Evolutionary conservation across 768 basidiomycete genomes (phyloP), one percentile per base, ranked within the genome.

Genomic region (Butyriboletus loyo): DNA sequence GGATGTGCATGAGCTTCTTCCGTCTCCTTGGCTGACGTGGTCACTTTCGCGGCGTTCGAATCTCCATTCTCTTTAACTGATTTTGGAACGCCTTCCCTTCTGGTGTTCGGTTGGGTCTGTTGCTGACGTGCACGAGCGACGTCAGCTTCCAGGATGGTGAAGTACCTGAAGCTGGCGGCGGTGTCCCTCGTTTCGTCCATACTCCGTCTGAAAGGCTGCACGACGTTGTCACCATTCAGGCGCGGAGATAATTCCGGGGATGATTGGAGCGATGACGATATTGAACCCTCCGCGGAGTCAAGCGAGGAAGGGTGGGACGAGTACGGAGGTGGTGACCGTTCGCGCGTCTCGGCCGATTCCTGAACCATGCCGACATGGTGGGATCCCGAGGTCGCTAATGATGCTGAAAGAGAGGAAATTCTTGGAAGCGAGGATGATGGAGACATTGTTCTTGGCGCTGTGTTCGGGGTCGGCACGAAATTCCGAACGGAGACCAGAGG

Each of bases 391-490:
- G 78, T 79, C 7, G 77, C 82, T 39, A 89, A 73, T 31, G 87
- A 88, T n/a, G 80, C 81, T 19, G 87, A 89, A 38, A 90, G 78
- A 6, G 84, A 81, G 47, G 87, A 90, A 30, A 76, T 55, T 45
- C 75, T 73, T 28, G 76, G 72, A 25, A 67, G 61, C 25, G 73
- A 66, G 6, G 78, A 64, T 31, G 77, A 63, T 4, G 72, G 60
- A 46, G 73, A 66, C 57, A 70, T 62, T 32, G 70, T 63, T 39
- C 77, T 72, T 52, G 73, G 66, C 30, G 50, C 54, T 9, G 76
- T 49, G 28, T 67, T 59, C 53, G 74, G 55, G 51, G 66, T 72
- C 31, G 87, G 87, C 22, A 79, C 68, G 63, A 89, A 89, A 58
- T 76, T 76, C 58, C 75, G 77, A 55, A 87, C 72, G 60, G 49